Conservation (phyloP, 2,329 filamentous ascomycete genomes). For the Metarhizium anisopliae region DNA sequence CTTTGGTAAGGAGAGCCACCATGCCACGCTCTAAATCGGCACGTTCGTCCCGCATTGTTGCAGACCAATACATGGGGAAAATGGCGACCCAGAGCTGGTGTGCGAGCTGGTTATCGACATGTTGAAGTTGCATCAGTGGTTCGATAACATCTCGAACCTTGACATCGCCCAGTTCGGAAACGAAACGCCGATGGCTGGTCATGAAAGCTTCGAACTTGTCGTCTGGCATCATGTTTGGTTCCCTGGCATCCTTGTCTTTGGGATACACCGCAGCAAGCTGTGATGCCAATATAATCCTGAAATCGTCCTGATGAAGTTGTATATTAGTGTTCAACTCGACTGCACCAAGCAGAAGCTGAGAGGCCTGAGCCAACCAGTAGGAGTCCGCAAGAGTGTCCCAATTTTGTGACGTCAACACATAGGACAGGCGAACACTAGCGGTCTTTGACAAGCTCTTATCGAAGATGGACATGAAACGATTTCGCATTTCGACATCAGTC, state of each 20-base stretch:
- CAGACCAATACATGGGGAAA: conserved; percentile 92
- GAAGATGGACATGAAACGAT: conserved; percentile 93
- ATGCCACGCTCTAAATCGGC: conserved; percentile 84
- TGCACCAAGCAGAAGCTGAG: conserved; percentile 83
- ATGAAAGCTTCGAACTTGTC: conserved; percentile 76
- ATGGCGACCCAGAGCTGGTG: conserved; percentile 85
- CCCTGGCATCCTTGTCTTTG: conserved; percentile 63
- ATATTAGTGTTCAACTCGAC: conserved; percentile 76
- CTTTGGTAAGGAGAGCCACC: conserved; percentile 84
- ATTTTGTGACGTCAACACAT: conserved; percentile 85
- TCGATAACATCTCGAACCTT: conserved; percentile 84
- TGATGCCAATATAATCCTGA: conserved; percentile 66
- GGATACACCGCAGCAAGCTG: conserved; percentile 64
- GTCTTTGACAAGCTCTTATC: conserved; percentile 91
- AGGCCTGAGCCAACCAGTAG: conserved; percentile 94
- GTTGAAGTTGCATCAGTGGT: conserved; percentile 84
- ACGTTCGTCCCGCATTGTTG: conserved; percentile 77
- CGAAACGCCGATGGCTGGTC: conserved; percentile 70
- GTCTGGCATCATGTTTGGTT: conserved; percentile 64
- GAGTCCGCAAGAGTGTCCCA: conserved; percentile 94
- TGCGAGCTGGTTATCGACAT: conserved; percentile 72
- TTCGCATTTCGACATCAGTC: conserved; percentile 91
- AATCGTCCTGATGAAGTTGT: conserved; percentile 76
- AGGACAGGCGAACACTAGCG: conserved; percentile 78
- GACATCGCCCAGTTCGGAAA: conserved; percentile 74